Base-by-base conservation (phyloP, 768 basidiomycete genomes). In the Mycena amicta region DNA sequence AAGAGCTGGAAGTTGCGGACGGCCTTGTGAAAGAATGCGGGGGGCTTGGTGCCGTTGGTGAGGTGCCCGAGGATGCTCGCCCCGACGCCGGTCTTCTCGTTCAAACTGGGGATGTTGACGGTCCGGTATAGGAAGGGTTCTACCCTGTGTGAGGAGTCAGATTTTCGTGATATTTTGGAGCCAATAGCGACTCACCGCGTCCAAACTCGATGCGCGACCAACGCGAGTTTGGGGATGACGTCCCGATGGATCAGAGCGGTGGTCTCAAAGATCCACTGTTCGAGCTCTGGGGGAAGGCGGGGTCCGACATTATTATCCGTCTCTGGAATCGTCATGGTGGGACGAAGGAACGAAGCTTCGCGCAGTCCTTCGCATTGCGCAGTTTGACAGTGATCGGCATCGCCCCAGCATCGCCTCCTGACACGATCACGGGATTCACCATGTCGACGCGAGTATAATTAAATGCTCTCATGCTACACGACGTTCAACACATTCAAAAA, bases 221-320 rank as follows among this genome's bases (percentile, higher is more conserved):
- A 66, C 18, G 71, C 69, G 8, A 79, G 68, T 20, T 65, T 64
- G 40, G 69, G 61, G 2, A 72, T 71, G 40, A 62, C 70, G 31
- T 59, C 60, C 13, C 56, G 67, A 46, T 74, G 64, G 12, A 65
- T 52, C 13, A 59, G 46, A n/a, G 72, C 76, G 22, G 75, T 71
- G 11, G 64, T 61, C 25, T 72, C 62, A 57, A 79, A 75, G 56
- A 78, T 74, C 55, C 74, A 70, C 20, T 75, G 71, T 56, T 78
- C 74, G 12, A 79, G 72, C 53, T 79, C 78, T 26, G 69, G 59
- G 23, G 78, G 78, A 46, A 79, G 74, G 41, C 37, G 47, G 15
- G 61, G 61, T n/a, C n/a, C n/a, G n/a, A 18, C 18, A n/a, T n/a
- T n/a, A n/a, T n/a, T n/a, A n/a, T 37, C 33, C 33, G 8, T 8